These are phyloP conservation scores for Spathaspora sp. DNA, from an alignment of 1,139 yeast species.

Conservation along the genomic window DNA sequence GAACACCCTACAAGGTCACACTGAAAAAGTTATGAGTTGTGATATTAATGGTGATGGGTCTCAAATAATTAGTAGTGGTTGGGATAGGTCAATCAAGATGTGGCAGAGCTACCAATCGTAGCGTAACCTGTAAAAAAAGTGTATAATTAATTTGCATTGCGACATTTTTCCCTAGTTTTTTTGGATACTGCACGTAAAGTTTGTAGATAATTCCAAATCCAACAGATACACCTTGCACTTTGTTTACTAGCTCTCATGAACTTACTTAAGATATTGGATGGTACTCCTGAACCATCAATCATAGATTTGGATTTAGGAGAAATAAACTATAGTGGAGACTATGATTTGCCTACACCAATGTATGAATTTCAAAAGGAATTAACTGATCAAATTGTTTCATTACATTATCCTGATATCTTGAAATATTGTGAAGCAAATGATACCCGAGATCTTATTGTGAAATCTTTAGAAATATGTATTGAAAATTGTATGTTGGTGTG, in stretches of 20 bases:
- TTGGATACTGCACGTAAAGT: no score
- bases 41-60: constrained; percentile 50
- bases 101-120: constrained; percentile 36
- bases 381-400: constrained; percentile 88
- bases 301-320: constrained; percentile 50
- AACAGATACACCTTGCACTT: no score
- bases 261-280: constrained; percentile 70
- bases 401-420: constrained; percentile 87
- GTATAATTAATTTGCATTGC: not conserved
- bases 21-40: constrained; percentile 72
- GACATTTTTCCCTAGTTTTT: not conserved
- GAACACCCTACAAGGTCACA: constrained; percentile 57
- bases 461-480: constrained; percentile 71
- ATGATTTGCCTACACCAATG: constrained; percentile 83
- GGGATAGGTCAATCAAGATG: constrained; percentile 77
- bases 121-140: not conserved
- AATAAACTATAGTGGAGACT: constrained; percentile 59
- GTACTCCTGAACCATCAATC: constrained; percentile 82
- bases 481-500: constrained; percentile 76
- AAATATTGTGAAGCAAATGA: constrained; percentile 76
- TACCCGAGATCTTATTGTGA: constrained; percentile 57
- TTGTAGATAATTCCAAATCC: no score
- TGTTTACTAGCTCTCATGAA: constrained; percentile 65
- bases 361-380: constrained; percentile 85
- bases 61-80: constrained; percentile 64